Conservation (phyloP, 495 filamentous ascomycete species). For the Penicillium daleae region DNA sequence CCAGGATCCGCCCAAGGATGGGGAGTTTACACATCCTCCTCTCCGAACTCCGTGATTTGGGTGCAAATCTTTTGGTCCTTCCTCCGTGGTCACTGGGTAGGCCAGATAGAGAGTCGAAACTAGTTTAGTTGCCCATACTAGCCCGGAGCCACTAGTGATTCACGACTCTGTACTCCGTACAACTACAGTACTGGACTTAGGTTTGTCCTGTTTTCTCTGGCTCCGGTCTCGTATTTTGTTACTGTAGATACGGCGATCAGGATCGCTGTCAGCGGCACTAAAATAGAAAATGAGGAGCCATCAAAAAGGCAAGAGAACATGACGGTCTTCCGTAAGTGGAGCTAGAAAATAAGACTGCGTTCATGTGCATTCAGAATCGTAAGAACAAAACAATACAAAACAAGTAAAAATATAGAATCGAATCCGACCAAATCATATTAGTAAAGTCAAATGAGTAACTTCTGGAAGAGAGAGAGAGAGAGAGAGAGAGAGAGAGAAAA, state of each 20-base stretch:
- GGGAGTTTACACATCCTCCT: neutral
- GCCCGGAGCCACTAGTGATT: neutral
- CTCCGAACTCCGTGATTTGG: neutral
- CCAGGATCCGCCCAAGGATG: constrained; percentile 17
- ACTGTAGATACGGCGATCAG: constrained; percentile 21
- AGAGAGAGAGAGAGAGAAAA: neutral
- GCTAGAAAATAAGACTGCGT: neutral
- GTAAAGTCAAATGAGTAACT: too few relatives aligned
- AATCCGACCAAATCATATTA: neutral
- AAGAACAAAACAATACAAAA: neutral
- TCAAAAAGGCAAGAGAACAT: constrained; percentile 1
- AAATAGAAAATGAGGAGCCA: constrained; percentile 14
- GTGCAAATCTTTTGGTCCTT: neutral
- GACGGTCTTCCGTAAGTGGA: neutral
- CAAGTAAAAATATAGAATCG: neutral
- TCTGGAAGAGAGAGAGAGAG: neutral
- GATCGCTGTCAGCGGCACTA: constrained; percentile 13
- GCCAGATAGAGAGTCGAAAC: neutral
- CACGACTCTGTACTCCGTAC: too few relatives aligned
- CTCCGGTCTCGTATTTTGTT: constrained; percentile 14
- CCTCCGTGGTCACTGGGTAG: neutral
- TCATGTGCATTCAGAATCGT: neutral
- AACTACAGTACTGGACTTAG: too few relatives aligned
- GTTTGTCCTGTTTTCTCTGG: neutral
- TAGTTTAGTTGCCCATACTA: neutral